Base-by-base conservation (phyloP, 2,329 filamentous ascomycete species). In the Sporothrix pseudoabietina region DNA sequence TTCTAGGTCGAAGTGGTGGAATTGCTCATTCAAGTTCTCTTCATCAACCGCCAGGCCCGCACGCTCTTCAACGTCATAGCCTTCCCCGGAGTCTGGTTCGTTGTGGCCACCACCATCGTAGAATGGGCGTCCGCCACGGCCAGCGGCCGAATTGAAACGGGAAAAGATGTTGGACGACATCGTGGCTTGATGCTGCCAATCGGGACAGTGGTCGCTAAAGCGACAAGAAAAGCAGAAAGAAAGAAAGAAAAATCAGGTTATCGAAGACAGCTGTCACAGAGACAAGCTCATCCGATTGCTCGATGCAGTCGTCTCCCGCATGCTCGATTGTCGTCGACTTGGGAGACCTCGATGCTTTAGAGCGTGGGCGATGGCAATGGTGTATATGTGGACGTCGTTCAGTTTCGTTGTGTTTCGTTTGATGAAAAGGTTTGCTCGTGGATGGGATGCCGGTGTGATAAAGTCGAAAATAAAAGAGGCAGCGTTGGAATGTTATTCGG, bases 101-200 rank as follows among this genome's bases (percentile, higher is more conserved):
- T 66, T 54, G n/a, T 41, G 35, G 26, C 26, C 65, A 16, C 68
- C 70, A 3, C 81, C 81, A 63, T 83, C 83, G 78, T 88, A 88
- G 76, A 86, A 87, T 3, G 86, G 84, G 69, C 82, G 78, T 72
- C 80, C 80, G 69, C 79, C 80, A 52, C 81, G 80, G 61, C 77
- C 76, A 22, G 79, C 78, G 49, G 79, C 78, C 49, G 81, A 79
- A 44, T 79, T 80, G 52, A 86, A 80, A 71, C 82, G 83, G 32
- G 84, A 84, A 76, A 87, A 85, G 68, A 86, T 79, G 71, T 85
- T 86, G 70, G 83, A 82, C 69, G 85, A 78, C 85, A 87, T 87
- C 68, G 70, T 16, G 19, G 26, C 55, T 19, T 41, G 26, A 44
- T 19, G 57, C 32, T 39, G 47, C 16, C 32, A 26, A 30, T 6